These are phyloP conservation scores for Tremella yokohamensis DNA, from an alignment of 768 basidiomycete species.

Conservation along the genomic window DNA sequence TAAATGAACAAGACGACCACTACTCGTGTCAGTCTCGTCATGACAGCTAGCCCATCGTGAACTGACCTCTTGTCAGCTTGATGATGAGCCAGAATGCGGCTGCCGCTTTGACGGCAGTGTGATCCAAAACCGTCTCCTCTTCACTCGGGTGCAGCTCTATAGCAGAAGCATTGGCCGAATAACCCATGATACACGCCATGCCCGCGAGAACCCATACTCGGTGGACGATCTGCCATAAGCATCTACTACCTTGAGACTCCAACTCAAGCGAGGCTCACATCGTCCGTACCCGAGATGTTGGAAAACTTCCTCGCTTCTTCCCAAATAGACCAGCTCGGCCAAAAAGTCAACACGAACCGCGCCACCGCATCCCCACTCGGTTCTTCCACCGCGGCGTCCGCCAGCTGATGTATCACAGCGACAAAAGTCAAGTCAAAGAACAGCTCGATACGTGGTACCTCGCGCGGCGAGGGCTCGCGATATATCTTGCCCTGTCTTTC, in stretches of 20 bases:
- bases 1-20: slow-evolving; percentile 23
- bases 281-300: slow-evolving; percentile 49
- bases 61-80: slow-evolving; percentile 33
- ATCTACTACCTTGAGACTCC: neutral
- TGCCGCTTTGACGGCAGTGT: slow-evolving; percentile 24
- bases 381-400: slow-evolving; percentile 42
- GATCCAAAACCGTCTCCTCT: slow-evolving; percentile 7
- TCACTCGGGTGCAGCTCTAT: slow-evolving; percentile 28
- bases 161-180: slow-evolving; percentile 49
- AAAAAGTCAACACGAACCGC: slow-evolving; percentile 29
- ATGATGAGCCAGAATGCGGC: slow-evolving; percentile 32
- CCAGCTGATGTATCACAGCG: slow-evolving; percentile 49
- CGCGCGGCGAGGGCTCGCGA: slow-evolving; percentile 24
- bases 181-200: slow-evolving; percentile 49
- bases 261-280: slow-evolving; percentile 26
- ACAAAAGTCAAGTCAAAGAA: slow-evolving; percentile 52
- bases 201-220: slow-evolving; percentile 47
- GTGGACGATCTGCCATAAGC: slow-evolving; percentile 28
- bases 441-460: slow-evolving; percentile 47
- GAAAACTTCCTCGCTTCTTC: slow-evolving; percentile 46
- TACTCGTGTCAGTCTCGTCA: neutral
- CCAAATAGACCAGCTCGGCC: slow-evolving; percentile 49
- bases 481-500: slow-evolving; percentile 19
- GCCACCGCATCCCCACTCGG: slow-evolving; percentile 22
- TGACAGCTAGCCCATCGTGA: neutral